These are phyloP conservation scores for Botrytis elliptica DNA, from an alignment of 2,329 filamentous ascomycete genomes.

Conservation along the genomic window DNA sequence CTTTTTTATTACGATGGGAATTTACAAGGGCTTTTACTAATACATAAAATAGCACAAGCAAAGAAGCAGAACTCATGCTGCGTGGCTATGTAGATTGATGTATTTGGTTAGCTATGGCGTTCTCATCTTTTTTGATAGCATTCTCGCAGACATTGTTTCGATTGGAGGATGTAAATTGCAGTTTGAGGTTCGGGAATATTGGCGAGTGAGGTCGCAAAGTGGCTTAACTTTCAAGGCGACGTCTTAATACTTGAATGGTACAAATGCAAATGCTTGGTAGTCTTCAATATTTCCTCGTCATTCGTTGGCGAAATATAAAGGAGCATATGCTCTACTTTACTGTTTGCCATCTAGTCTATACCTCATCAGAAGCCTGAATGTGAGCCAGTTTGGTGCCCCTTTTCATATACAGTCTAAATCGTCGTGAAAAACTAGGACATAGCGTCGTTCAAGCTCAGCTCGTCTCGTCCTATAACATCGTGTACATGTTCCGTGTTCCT, in stretches of 20 bases:
- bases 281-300: conserved; percentile 14
- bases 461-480: not conserved
- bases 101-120: conserved; percentile 25
- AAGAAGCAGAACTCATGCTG: conserved; percentile 83
- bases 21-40: conserved; percentile 20
- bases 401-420: conserved; percentile 13
- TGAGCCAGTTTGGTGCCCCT: not conserved
- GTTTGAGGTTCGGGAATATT: conserved; percentile 14
- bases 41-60: conserved; percentile 52
- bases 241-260: conserved; percentile 10
- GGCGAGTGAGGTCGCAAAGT: not conserved
- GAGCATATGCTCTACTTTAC: conserved; percentile 26
- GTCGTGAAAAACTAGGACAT: not conserved
- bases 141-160: conserved; percentile 12
- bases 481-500: not conserved
- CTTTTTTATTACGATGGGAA: not conserved
- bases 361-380: not conserved
- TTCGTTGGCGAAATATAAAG: conserved; percentile 18
- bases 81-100: conserved; percentile 57
- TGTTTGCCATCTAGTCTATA: conserved; percentile 14
- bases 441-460: not conserved
- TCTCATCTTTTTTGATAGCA: conserved; percentile 23
- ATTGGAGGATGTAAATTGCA: conserved; percentile 14
- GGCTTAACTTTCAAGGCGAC: not conserved
- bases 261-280: not conserved